Evolutionary conservation across 2,329 filamentous ascomycete species (phyloP).

Genomic region (Trichoderma asperellum): DNA sequence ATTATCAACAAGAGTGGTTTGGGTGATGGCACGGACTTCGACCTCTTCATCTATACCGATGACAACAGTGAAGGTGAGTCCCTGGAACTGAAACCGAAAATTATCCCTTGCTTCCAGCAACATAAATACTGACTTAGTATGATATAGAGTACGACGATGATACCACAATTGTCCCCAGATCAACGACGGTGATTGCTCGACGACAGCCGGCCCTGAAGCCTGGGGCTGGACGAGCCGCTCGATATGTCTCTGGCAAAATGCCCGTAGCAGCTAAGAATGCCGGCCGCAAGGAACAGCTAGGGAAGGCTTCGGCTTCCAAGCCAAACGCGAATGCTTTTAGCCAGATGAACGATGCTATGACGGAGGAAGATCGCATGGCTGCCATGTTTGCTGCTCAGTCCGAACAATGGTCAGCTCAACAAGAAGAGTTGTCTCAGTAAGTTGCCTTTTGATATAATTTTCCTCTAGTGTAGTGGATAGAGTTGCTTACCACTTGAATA

Average conservation of each 20-base stretch:
- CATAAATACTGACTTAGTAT: conserved; percentile 36
- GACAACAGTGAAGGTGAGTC: conserved; percentile 86
- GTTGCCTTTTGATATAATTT: conserved; percentile 36
- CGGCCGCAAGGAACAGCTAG: conserved; percentile 65
- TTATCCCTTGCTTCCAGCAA: not conserved
- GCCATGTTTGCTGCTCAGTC: conserved; percentile 90
- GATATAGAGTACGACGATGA: conserved; percentile 90
- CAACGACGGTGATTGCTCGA: conserved; percentile 88
- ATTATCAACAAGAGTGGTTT: conserved; percentile 94
- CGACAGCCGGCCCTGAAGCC: conserved; percentile 81
- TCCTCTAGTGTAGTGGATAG: not conserved
- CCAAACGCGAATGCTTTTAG: conserved; percentile 60
- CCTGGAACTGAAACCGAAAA: not conserved
- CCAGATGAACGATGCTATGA: conserved; percentile 77
- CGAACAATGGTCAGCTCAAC: conserved; percentile 90
- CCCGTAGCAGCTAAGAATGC: conserved; percentile 84
- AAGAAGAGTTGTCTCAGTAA: conserved; percentile 87
- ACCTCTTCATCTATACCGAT: conserved; percentile 91
- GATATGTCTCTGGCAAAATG: conserved; percentile 96
- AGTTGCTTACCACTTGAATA: conserved; percentile 44
- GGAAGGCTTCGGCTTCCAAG: conserved; percentile 62
- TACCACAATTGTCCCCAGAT: conserved; percentile 93
- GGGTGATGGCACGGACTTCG: conserved; percentile 94
- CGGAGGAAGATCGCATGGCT: conserved; percentile 90
- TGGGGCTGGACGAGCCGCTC: conserved; percentile 85